A percentile compares a stretch with the other conserved stretches of the same genome.
phyloP scores from a whole-genome alignment of 371 early-diverging fungal genomes.

The Actinomortierella ambigua region DNA sequence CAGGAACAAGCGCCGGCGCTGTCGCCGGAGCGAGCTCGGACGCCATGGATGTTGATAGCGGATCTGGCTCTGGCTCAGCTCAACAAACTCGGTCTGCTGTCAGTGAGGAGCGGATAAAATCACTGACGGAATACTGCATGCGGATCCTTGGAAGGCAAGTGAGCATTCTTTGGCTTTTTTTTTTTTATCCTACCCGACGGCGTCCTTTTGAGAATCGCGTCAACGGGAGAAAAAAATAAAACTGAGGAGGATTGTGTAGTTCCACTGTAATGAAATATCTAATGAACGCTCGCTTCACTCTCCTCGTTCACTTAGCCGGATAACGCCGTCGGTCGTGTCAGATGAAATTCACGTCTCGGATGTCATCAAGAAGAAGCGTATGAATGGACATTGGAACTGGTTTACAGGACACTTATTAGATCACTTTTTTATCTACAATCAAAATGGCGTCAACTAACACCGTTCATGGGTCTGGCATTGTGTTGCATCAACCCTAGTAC shows the following conservation, averaged over 20 bases:
- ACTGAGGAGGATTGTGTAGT: not conserved
- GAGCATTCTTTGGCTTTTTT: not conserved
- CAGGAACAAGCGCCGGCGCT: not conserved
- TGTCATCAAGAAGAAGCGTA: constrained; percentile 71
- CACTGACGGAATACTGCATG: constrained; percentile 48
- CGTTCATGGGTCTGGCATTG: not conserved
- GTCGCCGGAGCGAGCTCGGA: not conserved
- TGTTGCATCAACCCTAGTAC: not conserved
- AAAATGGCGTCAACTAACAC: not conserved
- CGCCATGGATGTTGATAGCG: constrained; percentile 33
- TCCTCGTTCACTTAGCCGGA: constrained; percentile 50
- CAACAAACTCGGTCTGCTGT: constrained; percentile 2
- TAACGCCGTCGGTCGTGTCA: constrained; percentile 59
- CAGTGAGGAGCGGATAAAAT: constrained; percentile 31
- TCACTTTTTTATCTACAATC: not conserved
- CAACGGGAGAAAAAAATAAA: not conserved
- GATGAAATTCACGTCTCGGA: constrained; percentile 70
- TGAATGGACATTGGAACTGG: not conserved
- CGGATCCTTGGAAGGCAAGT: constrained; percentile 52
- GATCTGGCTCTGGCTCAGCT: not conserved
- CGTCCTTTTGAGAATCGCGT: too few relatives aligned
- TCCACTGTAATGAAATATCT: not conserved
- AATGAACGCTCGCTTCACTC: not conserved
- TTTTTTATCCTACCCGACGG: not conserved
- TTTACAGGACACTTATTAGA: not conserved